Conservation (phyloP, 169 alveolate genomes). For the Plasmodium gaboni region DNA sequence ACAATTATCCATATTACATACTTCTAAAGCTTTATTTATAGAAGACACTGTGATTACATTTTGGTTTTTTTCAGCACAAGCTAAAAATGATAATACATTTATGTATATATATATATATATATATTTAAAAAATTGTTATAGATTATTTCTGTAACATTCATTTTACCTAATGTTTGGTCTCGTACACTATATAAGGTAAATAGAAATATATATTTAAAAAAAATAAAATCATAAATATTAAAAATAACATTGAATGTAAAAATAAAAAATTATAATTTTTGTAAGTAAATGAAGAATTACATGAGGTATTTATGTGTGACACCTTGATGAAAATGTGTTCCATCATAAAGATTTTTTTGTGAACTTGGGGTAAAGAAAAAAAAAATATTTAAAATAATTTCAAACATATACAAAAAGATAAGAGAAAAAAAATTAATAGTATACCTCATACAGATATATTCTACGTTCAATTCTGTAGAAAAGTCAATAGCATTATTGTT, state of each 20-base stretch:
- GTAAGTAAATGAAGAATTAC: conserved; percentile 16
- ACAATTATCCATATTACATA: conserved; percentile 46
- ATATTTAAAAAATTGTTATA: background rate
- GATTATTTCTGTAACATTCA: background rate
- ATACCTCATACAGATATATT: conserved; percentile 73
- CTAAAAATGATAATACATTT: background rate
- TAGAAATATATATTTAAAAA: background rate
- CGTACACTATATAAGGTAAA: conserved; percentile 23
- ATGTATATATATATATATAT: background rate
- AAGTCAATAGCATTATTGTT: conserved; percentile 36
- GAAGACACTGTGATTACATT: conserved; percentile 28
- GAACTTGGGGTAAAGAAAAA: conserved; percentile 29
- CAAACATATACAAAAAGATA: no score
- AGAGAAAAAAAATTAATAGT: background rate
- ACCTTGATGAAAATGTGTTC: conserved; percentile 72
- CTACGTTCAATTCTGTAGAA: conserved; percentile 37
- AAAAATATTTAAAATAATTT: background rate
- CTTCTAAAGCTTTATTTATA: conserved; percentile 61
- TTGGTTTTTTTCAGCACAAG: conserved; percentile 44
- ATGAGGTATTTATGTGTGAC: conserved; percentile 74
- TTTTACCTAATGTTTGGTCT: conserved; percentile 59
- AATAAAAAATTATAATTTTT: conserved; percentile 4
- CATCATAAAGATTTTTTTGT: conserved; percentile 56
- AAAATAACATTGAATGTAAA: background rate
- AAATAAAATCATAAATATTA: background rate